Conservation (phyloP, 257 asterid species). For the Solanum acaule region DNA sequence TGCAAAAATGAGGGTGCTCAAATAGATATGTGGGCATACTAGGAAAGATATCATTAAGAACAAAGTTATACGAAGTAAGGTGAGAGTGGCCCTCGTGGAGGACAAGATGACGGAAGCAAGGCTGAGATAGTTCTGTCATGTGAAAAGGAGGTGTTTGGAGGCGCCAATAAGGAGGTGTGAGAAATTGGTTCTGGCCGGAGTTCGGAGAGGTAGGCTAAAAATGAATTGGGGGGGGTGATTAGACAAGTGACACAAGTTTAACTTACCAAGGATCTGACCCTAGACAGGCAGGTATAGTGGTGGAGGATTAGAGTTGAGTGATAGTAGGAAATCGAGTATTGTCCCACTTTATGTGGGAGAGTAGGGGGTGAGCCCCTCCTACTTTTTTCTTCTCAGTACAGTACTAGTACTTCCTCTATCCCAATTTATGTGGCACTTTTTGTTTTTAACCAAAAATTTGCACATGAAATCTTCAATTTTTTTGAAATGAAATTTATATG, state of each 20-base stretch:
- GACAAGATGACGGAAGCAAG: neutral
- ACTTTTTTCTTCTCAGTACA: neutral
- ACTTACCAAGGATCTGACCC: neutral
- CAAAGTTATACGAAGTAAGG: neutral
- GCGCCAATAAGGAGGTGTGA: neutral
- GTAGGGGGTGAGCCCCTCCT: neutral
- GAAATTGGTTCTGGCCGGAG: neutral
- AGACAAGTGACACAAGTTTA: neutral
- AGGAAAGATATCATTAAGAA: neutral
- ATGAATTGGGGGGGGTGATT: neutral
- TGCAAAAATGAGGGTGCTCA: neutral
- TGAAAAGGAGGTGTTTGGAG: neutral
- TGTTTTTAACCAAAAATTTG: no score
- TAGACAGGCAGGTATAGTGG: neutral
- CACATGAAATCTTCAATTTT: neutral
- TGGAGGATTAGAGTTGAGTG: neutral
- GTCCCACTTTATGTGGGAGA: neutral
- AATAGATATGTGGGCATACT: neutral
- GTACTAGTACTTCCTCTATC: neutral
- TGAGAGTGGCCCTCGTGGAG: neutral
- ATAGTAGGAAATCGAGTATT: neutral
- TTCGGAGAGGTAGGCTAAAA: neutral
- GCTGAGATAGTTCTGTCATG: neutral
- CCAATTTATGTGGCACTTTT: no score
- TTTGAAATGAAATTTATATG: neutral